Conservation (phyloP, 306 rosid species). For the Quercus berberidifolia region DNA sequence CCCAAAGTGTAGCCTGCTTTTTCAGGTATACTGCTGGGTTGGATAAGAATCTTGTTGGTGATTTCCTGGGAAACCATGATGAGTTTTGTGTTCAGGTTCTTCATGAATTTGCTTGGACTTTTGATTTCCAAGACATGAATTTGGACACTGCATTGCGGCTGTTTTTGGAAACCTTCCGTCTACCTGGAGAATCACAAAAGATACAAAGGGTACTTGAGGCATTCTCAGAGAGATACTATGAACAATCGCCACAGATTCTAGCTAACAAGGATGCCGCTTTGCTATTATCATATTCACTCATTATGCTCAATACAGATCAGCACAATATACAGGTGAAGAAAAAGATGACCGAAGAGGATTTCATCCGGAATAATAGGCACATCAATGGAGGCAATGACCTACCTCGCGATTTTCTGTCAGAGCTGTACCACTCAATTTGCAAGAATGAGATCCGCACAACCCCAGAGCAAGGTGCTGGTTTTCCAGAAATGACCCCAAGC, state of each 20-base stretch:
- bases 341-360: constrained; percentile 98
- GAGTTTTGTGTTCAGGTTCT: constrained; percentile 98
- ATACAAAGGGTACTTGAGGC: constrained; percentile 99
- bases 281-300: constrained; percentile 80
- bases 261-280: constrained; percentile 98
- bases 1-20: constrained; percentile 98
- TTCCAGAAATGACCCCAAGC: constrained; percentile 96
- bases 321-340: constrained; percentile 96
- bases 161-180: constrained; percentile 88
- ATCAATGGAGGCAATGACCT: constrained; percentile 93
- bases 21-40: constrained; percentile 96
- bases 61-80: constrained; percentile 94
- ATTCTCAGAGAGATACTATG: constrained; percentile 97
- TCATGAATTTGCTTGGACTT: constrained; percentile 96
- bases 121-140: constrained; percentile 97
- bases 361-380: constrained; percentile 83
- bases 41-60: constrained; percentile 99
- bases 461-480: constrained; percentile 90
- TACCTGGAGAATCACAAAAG: constrained; percentile 99
- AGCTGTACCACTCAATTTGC: constrained; percentile 86
- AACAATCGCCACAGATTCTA: constrained; percentile 82
- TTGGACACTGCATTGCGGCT: constrained; percentile 94
- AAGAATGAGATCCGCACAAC: constrained; percentile 95
- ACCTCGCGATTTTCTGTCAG: constrained; percentile 83
- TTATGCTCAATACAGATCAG: constrained; percentile 95